phyloP scores from a whole-genome alignment of 345 rosid genomes.

The Brassica nigra region DNA sequence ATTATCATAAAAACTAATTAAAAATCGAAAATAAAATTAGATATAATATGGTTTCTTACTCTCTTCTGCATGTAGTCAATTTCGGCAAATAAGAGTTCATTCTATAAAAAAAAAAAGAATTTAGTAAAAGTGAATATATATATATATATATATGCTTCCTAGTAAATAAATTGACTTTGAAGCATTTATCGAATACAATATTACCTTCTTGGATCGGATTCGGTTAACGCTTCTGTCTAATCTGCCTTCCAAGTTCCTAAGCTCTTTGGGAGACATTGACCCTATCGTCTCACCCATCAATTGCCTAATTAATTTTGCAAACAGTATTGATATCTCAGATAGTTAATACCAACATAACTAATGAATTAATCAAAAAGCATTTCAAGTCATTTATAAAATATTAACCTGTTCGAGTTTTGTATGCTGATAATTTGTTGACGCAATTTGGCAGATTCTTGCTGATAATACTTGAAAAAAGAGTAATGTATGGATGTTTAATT shows the following conservation, averaged over 20 bases:
- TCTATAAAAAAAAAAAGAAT: slow-evolving; percentile 48
- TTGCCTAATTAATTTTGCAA: slow-evolving; percentile 46
- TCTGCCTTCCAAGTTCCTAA: slow-evolving; percentile 63
- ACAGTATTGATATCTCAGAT: not conserved
- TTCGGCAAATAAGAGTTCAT: slow-evolving; percentile 82
- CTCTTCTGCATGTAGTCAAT: slow-evolving; percentile 94
- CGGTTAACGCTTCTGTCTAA: slow-evolving; percentile 77
- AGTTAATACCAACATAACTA: not conserved
- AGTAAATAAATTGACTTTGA: not conserved
- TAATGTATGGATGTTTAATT: not conserved
- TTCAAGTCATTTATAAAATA: not conserved
- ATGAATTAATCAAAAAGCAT: not conserved
- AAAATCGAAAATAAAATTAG: not conserved
- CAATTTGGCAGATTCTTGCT: slow-evolving; percentile 82
- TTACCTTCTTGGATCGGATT: slow-evolving; percentile 95
- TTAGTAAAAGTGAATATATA: not conserved
- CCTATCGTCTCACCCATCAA: slow-evolving; percentile 80
- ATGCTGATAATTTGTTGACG: slow-evolving; percentile 63
- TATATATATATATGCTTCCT: not conserved
- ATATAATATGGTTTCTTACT: slow-evolving; percentile 48
- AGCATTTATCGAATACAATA: not conserved
- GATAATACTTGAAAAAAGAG: slow-evolving; percentile 59
- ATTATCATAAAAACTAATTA: not conserved
- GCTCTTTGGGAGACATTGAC: slow-evolving; percentile 53
- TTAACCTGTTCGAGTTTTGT: slow-evolving; percentile 76